Evolutionary conservation across 1,139 yeast genomes (phyloP), one percentile per base, ranked within the genome.

Genomic region (Protomyces gravidus): DNA sequence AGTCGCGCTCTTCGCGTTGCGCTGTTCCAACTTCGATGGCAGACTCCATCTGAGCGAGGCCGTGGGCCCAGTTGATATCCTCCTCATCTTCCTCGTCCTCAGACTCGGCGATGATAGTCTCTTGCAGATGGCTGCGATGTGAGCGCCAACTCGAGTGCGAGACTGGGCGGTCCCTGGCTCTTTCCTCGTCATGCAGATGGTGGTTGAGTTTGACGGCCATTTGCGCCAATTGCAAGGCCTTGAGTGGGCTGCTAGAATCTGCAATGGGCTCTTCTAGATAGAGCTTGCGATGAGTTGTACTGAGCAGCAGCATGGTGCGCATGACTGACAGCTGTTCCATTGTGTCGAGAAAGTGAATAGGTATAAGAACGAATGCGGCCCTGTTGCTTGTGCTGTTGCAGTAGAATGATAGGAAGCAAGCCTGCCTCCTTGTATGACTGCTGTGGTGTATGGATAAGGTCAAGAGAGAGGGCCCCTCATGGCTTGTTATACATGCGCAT

Each of bases 161-260:
- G 19, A 9, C 23, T 17, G 19, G 11, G 21, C 42, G 42, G 9
- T 13, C 42, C 9, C 32, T 45, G 11, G 32, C 19, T 15, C 32
- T 26, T 25, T 53, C 51, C 36, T 53, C 58, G 13, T 33, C 36
- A 39, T 53, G 46, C 11, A 53, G 19, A 11, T 39, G 51, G 33
- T 45, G 36, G 47, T 53, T 53, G 46, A 53, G 58, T 9, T 36
- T 4, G 13, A 23, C 51, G 13, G 58, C 58, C 5, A 53, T 36
- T 9, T 25, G n/a, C 4, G 47, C 21, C 15, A 53, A 39, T n/a
- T 46, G 50, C 5, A 53, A 27, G n/a, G 50, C 50, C 39, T 39
- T 53, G 36, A 53, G 47, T 13, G 58, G 58, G 26, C 28, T 45
- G 51, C 51, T 53, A 11, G 58, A 53, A 19, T 53, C 58, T n/a